phyloP scores from a whole-genome alignment of 352 stramenopile genomes.

The Phytophthora ramorum region DNA sequence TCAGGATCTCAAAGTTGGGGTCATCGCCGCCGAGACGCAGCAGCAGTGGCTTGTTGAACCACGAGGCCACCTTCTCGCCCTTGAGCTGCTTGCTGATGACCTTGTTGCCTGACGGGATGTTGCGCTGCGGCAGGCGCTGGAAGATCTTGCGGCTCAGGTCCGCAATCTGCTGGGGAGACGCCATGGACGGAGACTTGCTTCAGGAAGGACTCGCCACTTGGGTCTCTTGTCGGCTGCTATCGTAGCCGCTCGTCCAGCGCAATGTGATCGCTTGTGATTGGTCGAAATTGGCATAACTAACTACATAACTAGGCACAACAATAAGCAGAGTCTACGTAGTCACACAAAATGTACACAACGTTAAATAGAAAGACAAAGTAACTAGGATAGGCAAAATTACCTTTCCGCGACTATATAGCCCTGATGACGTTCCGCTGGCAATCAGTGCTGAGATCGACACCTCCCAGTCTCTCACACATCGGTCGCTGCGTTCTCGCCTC shows the following conservation, averaged over 20 bases:
- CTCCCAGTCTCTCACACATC: conserved; percentile 9
- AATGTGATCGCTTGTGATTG: conserved; percentile 4
- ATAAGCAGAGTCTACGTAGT: not conserved
- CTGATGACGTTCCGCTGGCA: conserved; percentile 24
- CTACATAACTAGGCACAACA: not conserved
- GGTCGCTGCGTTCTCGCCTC: conserved; percentile 5
- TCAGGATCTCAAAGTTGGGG: conserved; percentile 86
- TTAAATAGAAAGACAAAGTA: conserved; percentile 2
- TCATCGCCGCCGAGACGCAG: conserved; percentile 82
- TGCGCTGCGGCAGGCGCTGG: conserved; percentile 84
- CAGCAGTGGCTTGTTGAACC: conserved; percentile 87
- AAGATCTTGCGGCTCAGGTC: conserved; percentile 90
- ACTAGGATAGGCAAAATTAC: conserved; percentile 6
- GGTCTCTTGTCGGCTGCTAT: conserved; percentile 16
- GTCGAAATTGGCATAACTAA: not conserved
- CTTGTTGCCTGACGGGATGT: conserved; percentile 87
- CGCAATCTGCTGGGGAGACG: conserved; percentile 69
- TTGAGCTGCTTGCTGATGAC: conserved; percentile 91
- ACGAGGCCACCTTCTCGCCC: conserved; percentile 85
- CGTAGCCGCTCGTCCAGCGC: conserved; percentile 34
- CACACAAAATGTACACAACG: not conserved
- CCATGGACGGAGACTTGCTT: conserved; percentile 28
- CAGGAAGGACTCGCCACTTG: conserved; percentile 5
- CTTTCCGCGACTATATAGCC: not conserved
- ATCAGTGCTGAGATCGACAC: conserved; percentile 13